Percentiles rank a stretch among this genome's conserved stretches.
Evolutionary conservation across 2,329 filamentous ascomycete species (phyloP).

Genomic region (Alternaria burnsii): DNA sequence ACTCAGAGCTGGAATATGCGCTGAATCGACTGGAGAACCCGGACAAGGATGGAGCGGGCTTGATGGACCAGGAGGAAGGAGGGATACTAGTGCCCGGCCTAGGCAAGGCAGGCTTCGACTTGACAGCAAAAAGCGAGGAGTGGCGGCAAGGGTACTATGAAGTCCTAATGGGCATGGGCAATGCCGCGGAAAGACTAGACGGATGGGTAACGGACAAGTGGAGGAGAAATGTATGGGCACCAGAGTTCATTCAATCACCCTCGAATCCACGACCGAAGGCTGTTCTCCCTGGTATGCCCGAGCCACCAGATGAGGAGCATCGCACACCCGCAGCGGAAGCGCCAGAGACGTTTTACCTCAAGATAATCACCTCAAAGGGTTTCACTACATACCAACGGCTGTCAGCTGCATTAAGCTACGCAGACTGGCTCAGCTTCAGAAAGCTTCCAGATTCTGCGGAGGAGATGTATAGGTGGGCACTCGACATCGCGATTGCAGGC

Average conservation of each 20-base stretch:
- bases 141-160: conserved; percentile 91
- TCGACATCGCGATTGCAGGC: conserved; percentile 74
- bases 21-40: conserved; percentile 75
- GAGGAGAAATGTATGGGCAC: conserved; percentile 70
- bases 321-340: conserved; percentile 71
- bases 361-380: conserved; percentile 80
- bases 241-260: conserved; percentile 78
- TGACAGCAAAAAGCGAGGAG: conserved; percentile 77
- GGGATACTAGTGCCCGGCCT: conserved; percentile 51
- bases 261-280: conserved; percentile 83
- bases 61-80: conserved; percentile 66
- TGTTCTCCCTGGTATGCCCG: conserved; percentile 69
- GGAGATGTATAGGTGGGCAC: conserved; percentile 77
- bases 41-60: conserved; percentile 70
- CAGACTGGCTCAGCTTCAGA: conserved; percentile 85
- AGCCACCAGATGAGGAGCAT: conserved; percentile 77
- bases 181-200: conserved; percentile 81
- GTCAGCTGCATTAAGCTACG: conserved; percentile 83
- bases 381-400: conserved; percentile 81
- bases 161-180: conserved; percentile 77
- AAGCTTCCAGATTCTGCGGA: conserved; percentile 69
- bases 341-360: conserved; percentile 81
- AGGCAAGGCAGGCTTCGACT: conserved; percentile 67
- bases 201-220: conserved; percentile 76
- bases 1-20: conserved; percentile 66